Evolutionary conservation across 441 rosid species (phyloP).

Genomic region (Croton setiger): DNA sequence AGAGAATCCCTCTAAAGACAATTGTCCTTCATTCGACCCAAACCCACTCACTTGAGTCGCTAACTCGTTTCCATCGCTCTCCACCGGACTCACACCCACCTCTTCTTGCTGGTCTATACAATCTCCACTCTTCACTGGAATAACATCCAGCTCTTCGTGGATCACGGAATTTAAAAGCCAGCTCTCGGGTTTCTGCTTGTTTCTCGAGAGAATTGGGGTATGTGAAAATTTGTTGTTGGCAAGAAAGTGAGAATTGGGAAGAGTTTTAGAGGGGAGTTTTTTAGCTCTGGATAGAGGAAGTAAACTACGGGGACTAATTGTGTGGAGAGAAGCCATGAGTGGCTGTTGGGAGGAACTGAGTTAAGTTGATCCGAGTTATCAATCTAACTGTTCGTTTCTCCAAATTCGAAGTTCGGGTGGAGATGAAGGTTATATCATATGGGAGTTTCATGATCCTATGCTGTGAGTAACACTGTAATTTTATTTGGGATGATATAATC

Average conservation of each 20-base stretch:
- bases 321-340: slow-evolving; percentile 55
- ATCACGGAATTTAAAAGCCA: slow-evolving; percentile 39
- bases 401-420: slow-evolving; percentile 1
- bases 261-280: slow-evolving; percentile 25
- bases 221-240: slow-evolving; percentile 30
- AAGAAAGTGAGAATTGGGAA: slow-evolving; percentile 17
- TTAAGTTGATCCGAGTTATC: slow-evolving; percentile 30
- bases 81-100: slow-evolving; percentile 38
- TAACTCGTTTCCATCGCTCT: slow-evolving; percentile 40
- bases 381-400: slow-evolving; percentile 21
- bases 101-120: slow-evolving; percentile 54
- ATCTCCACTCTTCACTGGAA: slow-evolving; percentile 62
- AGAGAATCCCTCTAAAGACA: slow-evolving; percentile 72
- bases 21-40: slow-evolving; percentile 47
- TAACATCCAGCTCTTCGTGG: slow-evolving; percentile 52
- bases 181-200: slow-evolving; percentile 31
- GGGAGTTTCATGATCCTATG: slow-evolving; percentile 1
- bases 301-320: slow-evolving; percentile 46
- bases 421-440: neutral
- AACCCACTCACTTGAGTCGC: slow-evolving; percentile 58
- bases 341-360: slow-evolving; percentile 27
- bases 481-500: neutral
- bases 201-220: slow-evolving; percentile 31
- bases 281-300: slow-evolving; percentile 48
- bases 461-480: neutral